phyloP scores from a whole-genome alignment of 1,284 basidiomycete species.

The Phellinidium pouzarii region DNA sequence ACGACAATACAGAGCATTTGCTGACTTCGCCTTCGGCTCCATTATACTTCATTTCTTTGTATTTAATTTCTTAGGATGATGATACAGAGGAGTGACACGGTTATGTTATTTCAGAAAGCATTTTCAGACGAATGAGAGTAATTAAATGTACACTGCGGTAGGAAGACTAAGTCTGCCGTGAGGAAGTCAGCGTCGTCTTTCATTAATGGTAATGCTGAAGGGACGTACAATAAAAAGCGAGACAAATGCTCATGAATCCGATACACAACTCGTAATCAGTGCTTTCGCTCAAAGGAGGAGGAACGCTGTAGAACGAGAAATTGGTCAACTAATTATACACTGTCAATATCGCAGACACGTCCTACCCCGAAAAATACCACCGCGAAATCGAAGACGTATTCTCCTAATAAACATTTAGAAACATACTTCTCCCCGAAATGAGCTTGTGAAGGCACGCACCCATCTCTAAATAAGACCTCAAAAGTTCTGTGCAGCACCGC shows the following conservation, averaged over 20 bases:
- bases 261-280: slow-evolving; percentile 21
- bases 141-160: slow-evolving; percentile 6
- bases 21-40: slow-evolving; percentile 91
- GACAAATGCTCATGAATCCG: not conserved
- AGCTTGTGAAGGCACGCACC: slow-evolving; percentile 35
- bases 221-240: not conserved
- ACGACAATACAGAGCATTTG: slow-evolving; percentile 70
- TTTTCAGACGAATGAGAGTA: not conserved
- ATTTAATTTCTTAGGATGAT: slow-evolving; percentile 88
- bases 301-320: slow-evolving; percentile 46
- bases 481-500: slow-evolving; percentile 42
- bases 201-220: not conserved
- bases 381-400: slow-evolving; percentile 78
- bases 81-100: not conserved
- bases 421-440: slow-evolving; percentile 1
- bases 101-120: not conserved
- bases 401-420: slow-evolving; percentile 38
- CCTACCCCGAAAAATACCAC: slow-evolving; percentile 74
- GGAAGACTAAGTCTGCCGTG: slow-evolving; percentile 1
- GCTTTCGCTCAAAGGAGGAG: slow-evolving; percentile 59
- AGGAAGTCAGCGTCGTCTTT: not conserved
- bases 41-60: slow-evolving; percentile 97
- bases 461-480: slow-evolving; percentile 70
- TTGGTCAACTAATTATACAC: slow-evolving; percentile 17
- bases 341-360: slow-evolving; percentile 20